Evolutionary conservation across 352 stramenopile genomes (phyloP).

Genomic region (Hyaloperonospora arabidopsidis): DNA sequence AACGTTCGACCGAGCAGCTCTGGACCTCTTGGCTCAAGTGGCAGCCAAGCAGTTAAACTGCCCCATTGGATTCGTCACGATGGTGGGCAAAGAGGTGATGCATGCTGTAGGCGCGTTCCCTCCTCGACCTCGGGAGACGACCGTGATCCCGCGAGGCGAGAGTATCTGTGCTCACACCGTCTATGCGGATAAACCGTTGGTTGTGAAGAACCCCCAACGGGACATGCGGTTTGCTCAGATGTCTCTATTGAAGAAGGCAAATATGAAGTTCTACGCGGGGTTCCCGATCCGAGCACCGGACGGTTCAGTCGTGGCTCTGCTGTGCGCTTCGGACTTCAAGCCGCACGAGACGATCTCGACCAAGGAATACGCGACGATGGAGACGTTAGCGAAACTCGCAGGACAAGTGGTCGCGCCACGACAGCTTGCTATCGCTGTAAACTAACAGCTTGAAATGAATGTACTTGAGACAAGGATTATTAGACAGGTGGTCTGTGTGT

Average conservation of each 20-base stretch:
- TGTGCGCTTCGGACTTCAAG: constrained; percentile 39
- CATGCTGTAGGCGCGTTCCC: constrained; percentile 36
- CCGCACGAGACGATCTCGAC: constrained; percentile 46
- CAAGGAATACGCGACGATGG: constrained; percentile 62
- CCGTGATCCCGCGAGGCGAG: constrained; percentile 27
- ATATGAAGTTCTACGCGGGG: constrained; percentile 54
- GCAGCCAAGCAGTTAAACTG: constrained; percentile 50
- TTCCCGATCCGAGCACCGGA: constrained; percentile 48
- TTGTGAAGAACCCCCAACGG: constrained; percentile 49
- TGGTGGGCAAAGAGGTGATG: constrained; percentile 39
- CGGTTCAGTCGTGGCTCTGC: constrained; percentile 37
- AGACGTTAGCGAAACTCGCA: constrained; percentile 41
- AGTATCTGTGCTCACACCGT: constrained; percentile 47
- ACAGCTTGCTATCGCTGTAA: too few species aligned
- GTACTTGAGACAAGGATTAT: too few species aligned
- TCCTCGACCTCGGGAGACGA: too few species aligned
- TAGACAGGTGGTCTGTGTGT: too few species aligned
- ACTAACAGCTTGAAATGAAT: too few species aligned
- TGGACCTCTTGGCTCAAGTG: constrained; percentile 57
- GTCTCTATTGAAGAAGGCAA: constrained; percentile 29
- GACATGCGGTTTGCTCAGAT: constrained; percentile 56
- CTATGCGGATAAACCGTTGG: constrained; percentile 46
- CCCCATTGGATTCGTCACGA: constrained; percentile 43
- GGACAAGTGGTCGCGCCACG: neutral
- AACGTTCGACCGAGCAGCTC: constrained; percentile 38